Evolutionary conservation across 257 asterid species (phyloP).

Genomic region (Prunella vulgaris): DNA sequence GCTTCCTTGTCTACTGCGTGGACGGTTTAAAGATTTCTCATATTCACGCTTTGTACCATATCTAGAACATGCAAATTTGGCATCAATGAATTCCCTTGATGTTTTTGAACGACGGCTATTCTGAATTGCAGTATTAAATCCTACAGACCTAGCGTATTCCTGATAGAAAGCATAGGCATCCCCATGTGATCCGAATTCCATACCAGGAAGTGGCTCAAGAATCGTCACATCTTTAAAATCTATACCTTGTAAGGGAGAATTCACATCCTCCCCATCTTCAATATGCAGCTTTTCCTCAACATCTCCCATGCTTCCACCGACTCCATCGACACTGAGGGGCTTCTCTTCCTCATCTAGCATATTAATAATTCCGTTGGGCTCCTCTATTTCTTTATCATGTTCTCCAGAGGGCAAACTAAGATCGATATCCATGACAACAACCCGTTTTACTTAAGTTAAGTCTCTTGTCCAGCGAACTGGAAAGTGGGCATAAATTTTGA

Average conservation of each 20-base stretch:
- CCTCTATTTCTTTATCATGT: slow-evolving; percentile 64
- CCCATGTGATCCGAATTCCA: slow-evolving; percentile 95
- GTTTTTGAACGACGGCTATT: slow-evolving; percentile 93
- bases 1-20: slow-evolving; percentile 81
- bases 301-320: slow-evolving; percentile 44
- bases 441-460: slow-evolving; percentile 19
- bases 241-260: slow-evolving; percentile 44
- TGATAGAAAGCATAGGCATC: slow-evolving; percentile 94
- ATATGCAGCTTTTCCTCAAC: slow-evolving; percentile 47
- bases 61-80: slow-evolving; percentile 93
- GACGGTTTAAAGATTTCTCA: slow-evolving; percentile 74
- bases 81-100: slow-evolving; percentile 90
- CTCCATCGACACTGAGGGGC: slow-evolving; percentile 50
- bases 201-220: slow-evolving; percentile 96
- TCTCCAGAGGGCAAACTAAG: slow-evolving; percentile 90
- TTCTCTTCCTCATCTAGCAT: slow-evolving; percentile 70
- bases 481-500: slow-evolving; percentile 7
- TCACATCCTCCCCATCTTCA: slow-evolving; percentile 58
- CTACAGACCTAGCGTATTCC: slow-evolving; percentile 91
- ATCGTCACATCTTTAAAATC: slow-evolving; percentile 65
- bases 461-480: slow-evolving; percentile 25
- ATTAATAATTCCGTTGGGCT: slow-evolving; percentile 51
- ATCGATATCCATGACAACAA: slow-evolving; percentile 71
- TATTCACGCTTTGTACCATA: slow-evolving; percentile 94
- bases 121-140: slow-evolving; percentile 89